phyloP scores from a whole-genome alignment of 2,329 filamentous ascomycete genomes.

The Pyrenophora seminiperda region DNA sequence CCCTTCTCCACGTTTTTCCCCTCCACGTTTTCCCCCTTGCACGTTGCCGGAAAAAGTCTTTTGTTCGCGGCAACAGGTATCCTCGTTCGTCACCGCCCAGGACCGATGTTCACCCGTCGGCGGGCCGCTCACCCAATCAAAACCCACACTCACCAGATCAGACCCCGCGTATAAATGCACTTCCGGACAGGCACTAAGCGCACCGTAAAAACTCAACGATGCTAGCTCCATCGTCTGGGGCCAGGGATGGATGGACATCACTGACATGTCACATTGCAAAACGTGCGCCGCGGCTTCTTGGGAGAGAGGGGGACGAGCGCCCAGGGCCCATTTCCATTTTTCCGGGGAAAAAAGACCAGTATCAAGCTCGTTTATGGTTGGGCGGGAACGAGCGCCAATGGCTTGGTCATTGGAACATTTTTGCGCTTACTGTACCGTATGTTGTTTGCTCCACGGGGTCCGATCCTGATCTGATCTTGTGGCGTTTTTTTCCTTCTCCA shows the following conservation, averaged over 20 bases:
- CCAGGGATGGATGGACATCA: conserved; percentile 2
- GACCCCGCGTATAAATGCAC: conserved; percentile 20
- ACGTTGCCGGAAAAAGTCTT: conserved; percentile 22
- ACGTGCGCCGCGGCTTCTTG: neutral
- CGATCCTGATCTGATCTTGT: too few species aligned
- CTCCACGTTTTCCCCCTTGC: too few species aligned
- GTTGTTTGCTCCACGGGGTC: conserved; percentile 22
- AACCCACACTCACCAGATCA: neutral
- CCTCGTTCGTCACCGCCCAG: too few species aligned
- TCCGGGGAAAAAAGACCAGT: conserved; percentile 11
- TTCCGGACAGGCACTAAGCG: too few species aligned
- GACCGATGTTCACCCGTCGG: conserved; percentile 7
- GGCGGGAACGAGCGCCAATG: too few species aligned
- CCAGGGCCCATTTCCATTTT: conserved; percentile 4
- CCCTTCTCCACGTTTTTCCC: too few species aligned
- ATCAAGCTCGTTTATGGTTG: neutral
- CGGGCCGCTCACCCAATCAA: conserved; percentile 13
- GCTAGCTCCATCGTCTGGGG: neutral
- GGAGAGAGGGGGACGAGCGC: neutral
- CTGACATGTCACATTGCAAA: too few species aligned
- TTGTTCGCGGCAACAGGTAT: too few species aligned
- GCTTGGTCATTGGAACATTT: too few species aligned
- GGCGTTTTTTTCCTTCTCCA: conserved; percentile 32
- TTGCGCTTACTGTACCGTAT: too few species aligned
- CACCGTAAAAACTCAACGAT: conserved; percentile 1